Evolutionary conservation across 345 rosid species (phyloP), one percentile per base, ranked within the genome.

Genomic region (Corchorus olitorius): DNA sequence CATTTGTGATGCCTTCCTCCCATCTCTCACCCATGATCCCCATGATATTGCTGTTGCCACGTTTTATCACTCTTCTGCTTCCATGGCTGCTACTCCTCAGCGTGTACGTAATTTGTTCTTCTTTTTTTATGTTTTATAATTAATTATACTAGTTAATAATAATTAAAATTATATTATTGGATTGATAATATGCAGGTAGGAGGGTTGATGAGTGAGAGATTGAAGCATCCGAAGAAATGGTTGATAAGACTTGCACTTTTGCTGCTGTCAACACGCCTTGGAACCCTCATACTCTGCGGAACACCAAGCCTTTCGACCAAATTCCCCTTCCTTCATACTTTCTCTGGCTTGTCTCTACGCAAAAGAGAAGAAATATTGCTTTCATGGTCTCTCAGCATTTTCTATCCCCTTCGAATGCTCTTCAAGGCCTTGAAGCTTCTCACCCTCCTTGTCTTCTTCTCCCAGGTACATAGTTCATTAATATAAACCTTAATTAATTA

Each of bases 221-320:
- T 94, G 79, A 34, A 87, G 73, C 98, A 94, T 83, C 98, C 98
- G 35, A 92, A 82, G 87, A 78, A 81, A 53, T 87, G 92, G 94
- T n/a, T 88, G 70, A 72, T 93, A 79, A 79, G 88, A 67, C 22
- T 78, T 74, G 78, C 77, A 11, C 67, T 94, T 7, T 90, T 92
- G 92, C 14, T 76, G 43, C 85, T 94, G 33, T 94, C 98, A 1
- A 92, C 98, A 58, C 75, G 88, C 84, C 72, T 92, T 16, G 98
- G 98, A 14, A 89, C 89, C 39, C 75, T 94, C 15, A n/a, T 90
- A 27, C 17, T 92, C n/a, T 90, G 98, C 76, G 97, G 98, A 22
- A n/a, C 83, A 16, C 14, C 20, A 19, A 83, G 90, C 88, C 70
- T 92, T 53, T 58, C 89, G 6, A 68, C 81, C 53, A 45, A 66